Evolutionary conservation across 2,329 filamentous ascomycete species (phyloP), one percentile per base, ranked within the genome.

Genomic region (Fusarium illudens): DNA sequence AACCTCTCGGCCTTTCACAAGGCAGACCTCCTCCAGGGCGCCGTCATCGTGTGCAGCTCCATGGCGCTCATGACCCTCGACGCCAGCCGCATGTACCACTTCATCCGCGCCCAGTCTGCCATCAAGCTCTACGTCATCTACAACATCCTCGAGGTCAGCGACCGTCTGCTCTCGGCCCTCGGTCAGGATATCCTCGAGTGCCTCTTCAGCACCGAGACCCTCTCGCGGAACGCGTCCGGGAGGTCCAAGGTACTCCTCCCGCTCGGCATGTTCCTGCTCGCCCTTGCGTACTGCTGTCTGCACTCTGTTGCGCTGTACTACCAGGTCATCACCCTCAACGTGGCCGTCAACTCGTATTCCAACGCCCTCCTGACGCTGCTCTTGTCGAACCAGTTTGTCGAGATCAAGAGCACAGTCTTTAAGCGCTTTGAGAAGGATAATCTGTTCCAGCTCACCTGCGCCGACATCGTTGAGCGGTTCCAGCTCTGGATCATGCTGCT

Each of bases 71-170:
- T 97, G 89, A 90, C 88, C 22, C 90, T 99, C 46, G 96, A 99
- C 77, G 96, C 96, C 6, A 97, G 94, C 76, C 89, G 94, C 53
- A 97, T 98, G 93, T 99, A 99, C 75, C 96, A 99, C 78, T 94
- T 94, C 73, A 97, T 99, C 72, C 91, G 95, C 48, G 96, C 94
- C 0, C 96, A 99, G 78, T 95, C 94, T 2, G 94, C 95, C 8
- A 97, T 99, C 81, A 99, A 99, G 77, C 86, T 99, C 11, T 99
- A 99, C 77, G 96, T 99, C 62, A 98, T 99, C 58, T 99, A 97
- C 84, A 99, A 99, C 75, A 92, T 97, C 32, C 87, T 99, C 6
- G 96, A 99, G 80, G 92, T 96, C 2, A 92, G 92, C 56, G 96
- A 99, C 78, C 91, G 94, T 8, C 85, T 99, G 0, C 88, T 98